phyloP scores from a whole-genome alignment of 805 yeast species.

The Yarrowia bubula region DNA sequence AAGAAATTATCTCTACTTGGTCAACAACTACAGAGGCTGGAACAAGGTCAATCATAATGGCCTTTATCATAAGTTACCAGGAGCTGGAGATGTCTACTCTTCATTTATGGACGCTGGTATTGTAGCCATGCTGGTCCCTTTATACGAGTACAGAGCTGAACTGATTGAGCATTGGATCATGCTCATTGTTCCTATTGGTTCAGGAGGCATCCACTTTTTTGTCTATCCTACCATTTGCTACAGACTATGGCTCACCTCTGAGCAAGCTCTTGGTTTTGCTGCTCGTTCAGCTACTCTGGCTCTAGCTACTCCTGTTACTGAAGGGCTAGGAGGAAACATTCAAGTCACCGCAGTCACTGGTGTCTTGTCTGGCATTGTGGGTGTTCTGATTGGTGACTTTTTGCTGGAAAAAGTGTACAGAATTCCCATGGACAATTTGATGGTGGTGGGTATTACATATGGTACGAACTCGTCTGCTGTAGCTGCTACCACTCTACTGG shows the following conservation, averaged over 20 bases:
- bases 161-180: slow-evolving; percentile 56
- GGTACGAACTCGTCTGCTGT: slow-evolving; percentile 83
- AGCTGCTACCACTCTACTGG: slow-evolving; percentile 69
- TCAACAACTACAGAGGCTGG: slow-evolving; percentile 41
- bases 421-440: slow-evolving; percentile 61
- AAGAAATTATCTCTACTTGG: slow-evolving; percentile 58
- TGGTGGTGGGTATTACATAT: slow-evolving; percentile 70
- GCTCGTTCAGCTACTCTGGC: slow-evolving; percentile 80
- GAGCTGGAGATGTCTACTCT: slow-evolving; percentile 74
- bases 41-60: slow-evolving; percentile 31
- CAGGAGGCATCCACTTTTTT: slow-evolving; percentile 59
- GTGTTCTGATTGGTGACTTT: slow-evolving; percentile 65
- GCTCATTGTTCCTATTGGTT: slow-evolving; percentile 57
- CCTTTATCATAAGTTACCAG: slow-evolving; percentile 52
- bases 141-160: slow-evolving; percentile 70
- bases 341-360: slow-evolving; percentile 78
- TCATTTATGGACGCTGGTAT: slow-evolving; percentile 75
- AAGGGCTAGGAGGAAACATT: slow-evolving; percentile 64
- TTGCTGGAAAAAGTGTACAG: slow-evolving; percentile 45
- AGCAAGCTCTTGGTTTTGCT: slow-evolving; percentile 67
- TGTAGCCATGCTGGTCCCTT: slow-evolving; percentile 71
- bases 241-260: slow-evolving; percentile 59
- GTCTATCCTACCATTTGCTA: slow-evolving; percentile 68
- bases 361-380: slow-evolving; percentile 70
- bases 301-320: slow-evolving; percentile 69